A percentile compares a stretch with the other conserved stretches of the same genome.
Conservation (phyloP, 1,139 yeast species). For the Sugiyamaella castrensis region DNA sequence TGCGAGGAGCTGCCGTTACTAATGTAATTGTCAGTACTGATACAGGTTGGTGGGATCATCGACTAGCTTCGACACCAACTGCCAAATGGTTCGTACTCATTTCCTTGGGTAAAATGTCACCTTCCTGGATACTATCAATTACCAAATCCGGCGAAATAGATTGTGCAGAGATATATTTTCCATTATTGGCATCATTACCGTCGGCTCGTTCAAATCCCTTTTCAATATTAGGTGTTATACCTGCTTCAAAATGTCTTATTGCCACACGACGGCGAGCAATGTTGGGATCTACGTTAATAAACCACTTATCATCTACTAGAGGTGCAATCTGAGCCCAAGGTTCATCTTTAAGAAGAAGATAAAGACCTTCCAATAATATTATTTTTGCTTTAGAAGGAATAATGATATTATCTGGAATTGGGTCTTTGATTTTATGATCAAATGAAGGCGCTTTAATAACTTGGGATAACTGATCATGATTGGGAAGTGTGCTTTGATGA, state of each 20-base stretch:
- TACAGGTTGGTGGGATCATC: background rate
- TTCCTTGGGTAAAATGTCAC: background rate
- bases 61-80: slow-evolving; percentile 1
- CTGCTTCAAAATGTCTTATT: slow-evolving; percentile 66
- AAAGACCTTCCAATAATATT: slow-evolving; percentile 57
- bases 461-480: background rate
- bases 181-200: slow-evolving; percentile 69
- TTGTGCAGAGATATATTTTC: slow-evolving; percentile 49
- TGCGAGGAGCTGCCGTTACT: too few relatives aligned
- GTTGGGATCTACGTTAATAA: slow-evolving; percentile 43
- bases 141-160: slow-evolving; percentile 41
- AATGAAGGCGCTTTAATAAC: slow-evolving; percentile 57
- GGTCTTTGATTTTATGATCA: slow-evolving; percentile 64
- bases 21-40: background rate
- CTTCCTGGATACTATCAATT: slow-evolving; percentile 26
- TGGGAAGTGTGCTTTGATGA: slow-evolving; percentile 1
- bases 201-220: slow-evolving; percentile 65
- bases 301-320: slow-evolving; percentile 40
- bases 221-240: slow-evolving; percentile 54
- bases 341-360: slow-evolving; percentile 37
- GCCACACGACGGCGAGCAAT: slow-evolving; percentile 59
- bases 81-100: background rate
- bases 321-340: slow-evolving; percentile 38
- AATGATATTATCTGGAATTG: slow-evolving; percentile 50
- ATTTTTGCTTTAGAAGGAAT: slow-evolving; percentile 45